A percentile compares a stretch with the other conserved stretches of the same genome.
Evolutionary conservation across 306 rosid genomes (phyloP).

Genomic region (Carpinus fangiana): DNA sequence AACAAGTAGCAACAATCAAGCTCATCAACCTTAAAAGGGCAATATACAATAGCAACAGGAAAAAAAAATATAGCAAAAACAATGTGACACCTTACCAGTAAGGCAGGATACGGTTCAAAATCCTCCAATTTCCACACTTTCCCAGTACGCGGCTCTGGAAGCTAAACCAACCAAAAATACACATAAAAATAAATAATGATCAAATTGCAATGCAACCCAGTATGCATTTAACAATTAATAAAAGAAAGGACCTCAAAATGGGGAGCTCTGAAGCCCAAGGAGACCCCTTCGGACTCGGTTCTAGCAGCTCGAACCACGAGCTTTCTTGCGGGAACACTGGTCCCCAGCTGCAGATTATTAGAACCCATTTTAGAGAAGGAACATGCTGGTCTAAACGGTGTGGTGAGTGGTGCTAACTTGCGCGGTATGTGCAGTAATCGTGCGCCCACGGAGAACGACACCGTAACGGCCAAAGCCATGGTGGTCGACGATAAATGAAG

Average conservation of each 20-base stretch:
- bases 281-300: constrained; percentile 58
- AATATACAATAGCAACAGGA: constrained; percentile 5
- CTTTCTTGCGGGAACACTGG: constrained; percentile 29
- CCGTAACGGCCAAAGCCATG: constrained; percentile 38
- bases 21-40: background rate
- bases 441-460: constrained; percentile 21
- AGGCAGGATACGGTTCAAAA: constrained; percentile 88
- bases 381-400: constrained; percentile 22
- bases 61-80: background rate
- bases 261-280: constrained; percentile 81
- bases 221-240: background rate
- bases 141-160: constrained; percentile 92
- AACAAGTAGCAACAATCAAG: background rate
- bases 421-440: constrained; percentile 32
- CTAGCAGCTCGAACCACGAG: constrained; percentile 60
- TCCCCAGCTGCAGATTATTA: constrained; percentile 36
- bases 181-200: constrained; percentile 14
- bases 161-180: constrained; percentile 40
- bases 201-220: background rate
- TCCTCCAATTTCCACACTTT: constrained; percentile 80
- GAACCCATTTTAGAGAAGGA: constrained; percentile 45
- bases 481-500: background rate
- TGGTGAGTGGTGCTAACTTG: constrained; percentile 17
- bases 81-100: constrained; percentile 52
- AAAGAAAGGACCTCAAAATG: constrained; percentile 61